A percentile compares a stretch with the other conserved stretches of the same genome.
Evolutionary conservation across 768 basidiomycete genomes (phyloP).

Genomic region (Gloeophyllum trabeum): DNA sequence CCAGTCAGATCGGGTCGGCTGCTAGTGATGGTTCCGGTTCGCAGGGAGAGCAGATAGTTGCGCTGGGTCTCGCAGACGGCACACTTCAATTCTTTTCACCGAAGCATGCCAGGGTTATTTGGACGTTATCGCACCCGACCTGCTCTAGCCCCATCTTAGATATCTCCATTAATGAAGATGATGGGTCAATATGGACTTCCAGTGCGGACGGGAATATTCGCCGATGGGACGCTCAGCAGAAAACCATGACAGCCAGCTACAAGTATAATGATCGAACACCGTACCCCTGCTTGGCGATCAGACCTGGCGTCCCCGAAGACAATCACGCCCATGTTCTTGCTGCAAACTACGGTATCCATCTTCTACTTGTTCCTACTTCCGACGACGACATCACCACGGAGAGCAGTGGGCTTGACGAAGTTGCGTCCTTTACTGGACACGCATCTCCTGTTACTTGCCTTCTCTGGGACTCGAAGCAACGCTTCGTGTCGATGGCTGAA

Average conservation of each 20-base stretch:
- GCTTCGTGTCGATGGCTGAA: slow-evolving; percentile 52
- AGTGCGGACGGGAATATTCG: slow-evolving; percentile 45
- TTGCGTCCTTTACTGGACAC: slow-evolving; percentile 56
- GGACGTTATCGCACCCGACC: slow-evolving; percentile 42
- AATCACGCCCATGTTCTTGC: slow-evolving; percentile 35
- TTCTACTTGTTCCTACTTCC: slow-evolving; percentile 27
- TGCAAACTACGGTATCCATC: slow-evolving; percentile 48
- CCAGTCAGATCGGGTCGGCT: slow-evolving; percentile 16
- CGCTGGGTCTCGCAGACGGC: slow-evolving; percentile 53
- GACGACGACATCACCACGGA: slow-evolving; percentile 22
- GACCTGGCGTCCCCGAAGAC: slow-evolving; percentile 23
- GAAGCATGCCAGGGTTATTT: slow-evolving; percentile 40
- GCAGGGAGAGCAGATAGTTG: slow-evolving; percentile 29
- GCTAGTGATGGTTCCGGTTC: slow-evolving; percentile 14
- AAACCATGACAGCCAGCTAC: slow-evolving; percentile 36
- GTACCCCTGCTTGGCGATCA: slow-evolving; percentile 38
- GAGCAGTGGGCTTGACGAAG: slow-evolving; percentile 31
- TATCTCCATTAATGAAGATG: slow-evolving; percentile 22
- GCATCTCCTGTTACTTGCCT: slow-evolving; percentile 42
- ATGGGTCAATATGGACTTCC: slow-evolving; percentile 38
- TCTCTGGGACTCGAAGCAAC: slow-evolving; percentile 39
- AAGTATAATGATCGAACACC: slow-evolving; percentile 49
- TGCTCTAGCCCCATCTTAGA: slow-evolving; percentile 43
- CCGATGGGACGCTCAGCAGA: slow-evolving; percentile 44
- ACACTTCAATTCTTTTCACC: slow-evolving; percentile 51